A percentile compares a stretch with the other conserved stretches of the same genome.
Evolutionary conservation across 2,329 filamentous ascomycete genomes (phyloP).

Genomic region (Thelonectria discophora): DNA sequence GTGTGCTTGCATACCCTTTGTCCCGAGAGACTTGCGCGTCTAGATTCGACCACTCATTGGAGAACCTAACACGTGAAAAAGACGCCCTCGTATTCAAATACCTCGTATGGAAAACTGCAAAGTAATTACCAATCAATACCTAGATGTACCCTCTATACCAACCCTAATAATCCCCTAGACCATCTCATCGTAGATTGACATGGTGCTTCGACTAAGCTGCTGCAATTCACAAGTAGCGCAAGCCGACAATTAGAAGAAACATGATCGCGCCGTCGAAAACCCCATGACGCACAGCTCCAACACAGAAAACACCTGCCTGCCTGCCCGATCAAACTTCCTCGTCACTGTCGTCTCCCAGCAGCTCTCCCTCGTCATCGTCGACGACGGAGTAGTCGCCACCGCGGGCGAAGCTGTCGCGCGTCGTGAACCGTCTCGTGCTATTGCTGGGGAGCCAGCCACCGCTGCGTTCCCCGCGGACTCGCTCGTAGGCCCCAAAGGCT

Average conservation of each 20-base stretch:
- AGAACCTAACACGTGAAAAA: background rate
- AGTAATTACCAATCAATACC: conserved; percentile 17
- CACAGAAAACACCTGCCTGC: conserved; percentile 7
- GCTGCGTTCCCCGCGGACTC: conserved; percentile 59
- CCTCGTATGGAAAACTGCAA: conserved; percentile 2
- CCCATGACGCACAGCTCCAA: conserved; percentile 28
- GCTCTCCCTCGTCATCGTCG: conserved; percentile 92
- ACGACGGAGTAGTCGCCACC: conserved; percentile 90
- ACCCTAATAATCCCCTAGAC: background rate
- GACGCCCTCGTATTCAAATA: conserved; percentile 8
- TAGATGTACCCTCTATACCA: conserved; percentile 19
- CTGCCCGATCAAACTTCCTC: conserved; percentile 71
- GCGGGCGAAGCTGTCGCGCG: conserved; percentile 86
- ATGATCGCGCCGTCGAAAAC: background rate
- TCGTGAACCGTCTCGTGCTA: conserved; percentile 79
- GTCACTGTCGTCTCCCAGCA: conserved; percentile 92
- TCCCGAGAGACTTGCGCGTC: background rate
- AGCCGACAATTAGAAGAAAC: conserved; percentile 6
- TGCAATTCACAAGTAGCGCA: background rate
- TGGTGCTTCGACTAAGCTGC: background rate
- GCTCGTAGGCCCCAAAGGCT: conserved; percentile 60
- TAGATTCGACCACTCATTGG: background rate
- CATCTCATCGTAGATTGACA: conserved; percentile 3
- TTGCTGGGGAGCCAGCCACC: conserved; percentile 60
- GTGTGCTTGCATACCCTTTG: background rate